Evolutionary conservation across 768 basidiomycete genomes (phyloP), one percentile per base, ranked within the genome.

Genomic region (Boletus vinaceobasis): DNA sequence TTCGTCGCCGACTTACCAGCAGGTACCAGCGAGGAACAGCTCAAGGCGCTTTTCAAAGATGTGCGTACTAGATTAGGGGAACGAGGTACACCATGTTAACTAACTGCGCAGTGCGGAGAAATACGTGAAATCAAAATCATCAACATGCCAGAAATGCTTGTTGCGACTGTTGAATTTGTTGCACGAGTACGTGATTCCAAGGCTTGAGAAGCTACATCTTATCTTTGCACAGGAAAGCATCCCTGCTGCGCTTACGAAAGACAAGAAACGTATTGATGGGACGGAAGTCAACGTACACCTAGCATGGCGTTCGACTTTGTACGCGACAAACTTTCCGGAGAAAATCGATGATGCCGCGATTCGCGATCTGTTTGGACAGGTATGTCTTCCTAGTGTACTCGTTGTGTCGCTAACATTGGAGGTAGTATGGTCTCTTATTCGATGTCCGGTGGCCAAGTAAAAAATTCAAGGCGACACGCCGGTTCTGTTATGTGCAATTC

Each of bases 401-500:
- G 1, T 42, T 47, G 9, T 35, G 31, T 42, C 38, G 1, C 48
- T 51, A 35, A 59, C 33, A 26, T 54, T 43, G 63, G 50, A 26
- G 11, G 1, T 52, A 97, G 93, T 94, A 89, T 71, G 97, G 97
- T 10, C 81, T 79, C 5, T 81, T 99, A 50, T 90, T 98, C 56
- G 95, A 98, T 59, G 89, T 93, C 17, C 88, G 97, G 32, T 98
- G 96, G 96, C 97, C 97, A 6, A 95, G 93, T 73, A 95, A 95
- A 67, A 97, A 97, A 67, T 94, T 93, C 78, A 96, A 94, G 72
- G 84, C 75, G 53, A 88, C 89, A 2, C 77, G 97, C 35, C 81
- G 97, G 40, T 98, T 99, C 70, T 94, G 92, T 65, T 99, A 98
- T 69, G 77, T 99, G 1, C 97, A 98, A 58, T 98, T 83, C 66